Percentiles rank a stretch among this genome's conserved stretches.
Conservation (phyloP, 148 eudicot species). For the Chenopodium berlandieri region DNA sequence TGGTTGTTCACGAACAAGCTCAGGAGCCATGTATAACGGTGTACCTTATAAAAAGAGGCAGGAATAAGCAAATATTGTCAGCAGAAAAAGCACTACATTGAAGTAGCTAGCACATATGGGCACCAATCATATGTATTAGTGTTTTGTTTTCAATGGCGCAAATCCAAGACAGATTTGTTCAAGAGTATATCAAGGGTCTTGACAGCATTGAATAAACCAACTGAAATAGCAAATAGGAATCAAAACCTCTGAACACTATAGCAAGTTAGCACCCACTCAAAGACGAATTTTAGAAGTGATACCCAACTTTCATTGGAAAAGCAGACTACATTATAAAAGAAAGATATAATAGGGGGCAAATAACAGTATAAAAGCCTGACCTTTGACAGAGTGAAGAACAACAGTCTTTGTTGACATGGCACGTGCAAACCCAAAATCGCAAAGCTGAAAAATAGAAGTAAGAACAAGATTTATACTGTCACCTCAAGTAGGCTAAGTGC, state of each 20-base stretch:
- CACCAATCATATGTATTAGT: not conserved
- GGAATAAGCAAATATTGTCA: not conserved
- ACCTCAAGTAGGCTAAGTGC: no score
- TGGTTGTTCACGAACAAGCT: slow-evolving; percentile 93
- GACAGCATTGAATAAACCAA: not conserved
- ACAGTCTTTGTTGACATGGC: slow-evolving; percentile 97
- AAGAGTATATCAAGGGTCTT: not conserved
- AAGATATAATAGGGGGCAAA: not conserved
- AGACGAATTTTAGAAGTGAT: no score
- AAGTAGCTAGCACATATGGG: not conserved
- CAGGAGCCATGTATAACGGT: slow-evolving; percentile 98
- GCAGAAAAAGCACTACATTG: not conserved
- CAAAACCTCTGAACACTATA: not conserved
- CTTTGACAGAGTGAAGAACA: slow-evolving; percentile 92
- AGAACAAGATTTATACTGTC: not conserved
- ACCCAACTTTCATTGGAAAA: not conserved
- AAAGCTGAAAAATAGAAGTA: slow-evolving; percentile 52
- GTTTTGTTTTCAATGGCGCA: no score
- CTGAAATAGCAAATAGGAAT: no score
- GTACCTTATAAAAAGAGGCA: slow-evolving; percentile 51
- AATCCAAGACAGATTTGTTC: no score
- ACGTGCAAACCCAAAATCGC: slow-evolving; percentile 98
- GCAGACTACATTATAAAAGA: not conserved
- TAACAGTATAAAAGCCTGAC: slow-evolving; percentile 32
- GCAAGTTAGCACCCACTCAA: not conserved